Evolutionary conservation across 139 green algal species (phyloP).

Genomic region (Astrephomene gubernaculifera): DNA sequence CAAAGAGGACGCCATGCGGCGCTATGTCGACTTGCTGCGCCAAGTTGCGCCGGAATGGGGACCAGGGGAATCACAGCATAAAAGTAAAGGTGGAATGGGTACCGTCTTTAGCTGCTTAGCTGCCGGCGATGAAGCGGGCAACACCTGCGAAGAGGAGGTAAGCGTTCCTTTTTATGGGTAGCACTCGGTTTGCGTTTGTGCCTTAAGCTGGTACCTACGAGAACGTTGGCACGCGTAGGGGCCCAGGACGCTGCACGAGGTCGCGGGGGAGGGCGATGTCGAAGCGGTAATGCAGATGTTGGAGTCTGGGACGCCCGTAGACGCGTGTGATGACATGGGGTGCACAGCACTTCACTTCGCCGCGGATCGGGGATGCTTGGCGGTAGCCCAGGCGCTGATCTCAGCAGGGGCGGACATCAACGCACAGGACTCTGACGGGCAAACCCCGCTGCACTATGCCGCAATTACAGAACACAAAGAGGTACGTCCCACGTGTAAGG

Average conservation of each 20-base stretch:
- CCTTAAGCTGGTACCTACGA: neutral
- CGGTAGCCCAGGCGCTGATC: slow-evolving; percentile 62
- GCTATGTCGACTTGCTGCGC: slow-evolving; percentile 17
- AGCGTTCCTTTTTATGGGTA: neutral
- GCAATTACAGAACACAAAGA: slow-evolving; percentile 58
- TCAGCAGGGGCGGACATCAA: slow-evolving; percentile 61
- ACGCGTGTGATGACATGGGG: slow-evolving; percentile 38
- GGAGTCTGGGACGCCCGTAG: slow-evolving; percentile 4
- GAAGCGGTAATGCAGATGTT: slow-evolving; percentile 20
- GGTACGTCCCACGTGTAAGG: slow-evolving; percentile 13
- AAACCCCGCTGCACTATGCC: slow-evolving; percentile 72
- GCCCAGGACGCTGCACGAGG: slow-evolving; percentile 40
- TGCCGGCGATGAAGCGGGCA: slow-evolving; percentile 1
- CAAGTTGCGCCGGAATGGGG: slow-evolving; percentile 10
- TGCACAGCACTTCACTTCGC: slow-evolving; percentile 83
- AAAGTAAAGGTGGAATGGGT: slow-evolving; percentile 17
- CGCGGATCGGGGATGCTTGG: slow-evolving; percentile 65
- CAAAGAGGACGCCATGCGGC: neutral
- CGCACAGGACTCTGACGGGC: slow-evolving; percentile 61
- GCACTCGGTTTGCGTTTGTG: no score
- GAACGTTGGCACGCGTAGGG: neutral
- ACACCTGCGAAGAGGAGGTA: neutral
- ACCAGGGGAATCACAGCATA: neutral
- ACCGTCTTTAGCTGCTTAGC: slow-evolving; percentile 47
- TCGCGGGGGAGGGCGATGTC: slow-evolving; percentile 45